Evolutionary conservation across 805 yeast species (phyloP).

Genomic region (Kodamaea leandrae): DNA sequence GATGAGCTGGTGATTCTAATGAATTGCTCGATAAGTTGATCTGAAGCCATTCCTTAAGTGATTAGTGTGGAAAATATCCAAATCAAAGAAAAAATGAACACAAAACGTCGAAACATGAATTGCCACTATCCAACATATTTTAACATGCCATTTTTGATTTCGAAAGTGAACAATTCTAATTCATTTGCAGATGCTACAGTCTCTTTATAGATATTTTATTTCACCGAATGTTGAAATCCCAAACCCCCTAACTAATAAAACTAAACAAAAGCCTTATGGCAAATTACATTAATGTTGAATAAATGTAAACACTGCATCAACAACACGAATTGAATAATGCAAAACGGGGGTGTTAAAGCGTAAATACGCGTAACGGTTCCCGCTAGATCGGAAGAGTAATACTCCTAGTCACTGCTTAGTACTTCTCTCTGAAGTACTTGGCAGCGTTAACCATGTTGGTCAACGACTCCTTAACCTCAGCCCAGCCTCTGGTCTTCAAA

Average conservation of each 20-base stretch:
- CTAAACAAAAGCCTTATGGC: slow-evolving; percentile 8
- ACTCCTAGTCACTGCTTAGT: slow-evolving; percentile 21
- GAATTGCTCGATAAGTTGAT: slow-evolving; percentile 30
- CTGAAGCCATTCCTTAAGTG: slow-evolving; percentile 12
- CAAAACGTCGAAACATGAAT: neutral
- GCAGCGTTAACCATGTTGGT: slow-evolving; percentile 99
- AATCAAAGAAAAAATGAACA: neutral
- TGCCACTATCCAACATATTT: too few relatives aligned
- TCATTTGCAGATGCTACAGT: neutral
- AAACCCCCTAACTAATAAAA: slow-evolving; percentile 23
- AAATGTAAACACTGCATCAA: slow-evolving; percentile 44
- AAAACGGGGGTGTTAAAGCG: slow-evolving; percentile 12
- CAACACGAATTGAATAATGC: slow-evolving; percentile 44
- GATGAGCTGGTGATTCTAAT: slow-evolving; percentile 36
- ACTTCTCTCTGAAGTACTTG: slow-evolving; percentile 69
- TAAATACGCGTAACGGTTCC: neutral
- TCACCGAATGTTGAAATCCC: slow-evolving; percentile 53
- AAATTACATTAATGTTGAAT: slow-evolving; percentile 50
- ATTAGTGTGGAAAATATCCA: neutral
- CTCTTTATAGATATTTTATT: slow-evolving; percentile 2
- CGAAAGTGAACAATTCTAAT: too few relatives aligned
- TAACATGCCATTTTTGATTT: too few relatives aligned
- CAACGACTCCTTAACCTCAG: slow-evolving; percentile 90
- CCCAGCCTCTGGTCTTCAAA: slow-evolving; percentile 99
- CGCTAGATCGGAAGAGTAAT: slow-evolving; percentile 3